Evolutionary conservation across 2,329 filamentous ascomycete genomes (phyloP).

Genomic region (Colletotrichum sp.): DNA sequence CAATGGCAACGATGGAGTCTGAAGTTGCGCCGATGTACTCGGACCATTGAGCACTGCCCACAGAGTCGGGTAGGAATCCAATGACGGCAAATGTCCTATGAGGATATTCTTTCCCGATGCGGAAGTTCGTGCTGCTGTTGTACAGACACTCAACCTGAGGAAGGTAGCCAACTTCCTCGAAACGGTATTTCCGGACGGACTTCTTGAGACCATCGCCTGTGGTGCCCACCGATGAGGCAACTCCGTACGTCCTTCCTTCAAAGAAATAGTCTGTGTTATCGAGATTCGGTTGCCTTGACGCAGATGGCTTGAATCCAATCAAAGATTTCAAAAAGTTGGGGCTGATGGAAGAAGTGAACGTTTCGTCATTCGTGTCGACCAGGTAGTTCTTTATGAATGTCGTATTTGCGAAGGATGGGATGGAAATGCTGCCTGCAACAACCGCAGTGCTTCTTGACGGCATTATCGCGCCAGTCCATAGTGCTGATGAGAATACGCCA

Average conservation of each 20-base stretch:
- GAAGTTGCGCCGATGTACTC: slow-evolving; percentile 33
- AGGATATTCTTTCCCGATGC: slow-evolving; percentile 10
- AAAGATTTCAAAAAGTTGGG: not conserved
- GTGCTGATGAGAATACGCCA: not conserved
- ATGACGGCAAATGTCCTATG: slow-evolving; percentile 12
- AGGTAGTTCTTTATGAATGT: not conserved
- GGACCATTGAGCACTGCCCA: slow-evolving; percentile 26
- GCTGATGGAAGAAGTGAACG: not conserved
- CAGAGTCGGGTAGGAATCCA: slow-evolving; percentile 7
- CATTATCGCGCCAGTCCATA: not conserved
- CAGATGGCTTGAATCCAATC: not conserved
- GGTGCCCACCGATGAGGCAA: not conserved
- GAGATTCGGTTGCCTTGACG: not conserved
- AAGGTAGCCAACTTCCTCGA: slow-evolving; percentile 36
- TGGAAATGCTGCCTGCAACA: accelerated
- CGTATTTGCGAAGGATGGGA: not conserved
- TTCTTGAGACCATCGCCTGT: not conserved
- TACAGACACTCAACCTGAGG: slow-evolving; percentile 37
- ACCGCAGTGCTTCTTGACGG: not conserved
- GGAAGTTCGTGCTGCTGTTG: slow-evolving; percentile 36
- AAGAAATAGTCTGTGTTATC: not conserved
- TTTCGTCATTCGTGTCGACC: not conserved
- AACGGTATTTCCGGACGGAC: slow-evolving; percentile 28
- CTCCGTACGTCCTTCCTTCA: not conserved
- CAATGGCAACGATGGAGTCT: slow-evolving; percentile 33